Base-by-base conservation (phyloP, 257 asterid genomes). In the Plantago ovata region DNA sequence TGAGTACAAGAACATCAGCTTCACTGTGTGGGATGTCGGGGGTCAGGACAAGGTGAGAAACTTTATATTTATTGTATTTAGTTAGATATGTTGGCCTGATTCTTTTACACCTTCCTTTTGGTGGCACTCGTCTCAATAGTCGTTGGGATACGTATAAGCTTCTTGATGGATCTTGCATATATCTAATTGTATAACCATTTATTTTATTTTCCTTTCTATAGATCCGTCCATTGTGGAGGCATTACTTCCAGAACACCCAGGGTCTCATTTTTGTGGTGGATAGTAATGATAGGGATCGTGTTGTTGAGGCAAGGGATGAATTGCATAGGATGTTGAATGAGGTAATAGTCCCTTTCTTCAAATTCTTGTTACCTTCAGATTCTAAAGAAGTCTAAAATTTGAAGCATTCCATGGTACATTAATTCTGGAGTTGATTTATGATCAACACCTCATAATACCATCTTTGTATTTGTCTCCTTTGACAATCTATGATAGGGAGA, bases 141-240 rank as follows among this genome's bases (percentile, higher is more conserved):
- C 40, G 32, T 24, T 2, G 32, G 24, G 19, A n/a, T 43, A 48
- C 9, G 23, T 33, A 6, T 56, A 20, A 28, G 19, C 28, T 45
- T 33, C 28, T 10, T 24, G 24, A 23, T 13, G 32, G 33, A 39
- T 36, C 66, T 53, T 20, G 54, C 59, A 44, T 39, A 48, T 33
- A 22, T 60, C 44, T 62, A 38, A 24, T 49, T n/a, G n/a, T n/a
- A n/a, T n/a, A n/a, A n/a, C n/a, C 53, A n/a, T 16, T 38, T 56
- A 62, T 23, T 9, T 11, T 28, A 15, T 59, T 18, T 16, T 43
- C 60, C 60, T 43, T 45, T 64, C 36, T 59, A 57, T 76, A 89
- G 96, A 89, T 89, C 71, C 95, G 96, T 61, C 95, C 96, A 60
- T 66, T 89, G 81, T 88, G 96, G 96, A 85, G 96, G 84, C 95